Evolutionary conservation across 352 stramenopile genomes (phyloP), one percentile per base, ranked within the genome.

Genomic region (Phytophthora fragariaefolia): DNA sequence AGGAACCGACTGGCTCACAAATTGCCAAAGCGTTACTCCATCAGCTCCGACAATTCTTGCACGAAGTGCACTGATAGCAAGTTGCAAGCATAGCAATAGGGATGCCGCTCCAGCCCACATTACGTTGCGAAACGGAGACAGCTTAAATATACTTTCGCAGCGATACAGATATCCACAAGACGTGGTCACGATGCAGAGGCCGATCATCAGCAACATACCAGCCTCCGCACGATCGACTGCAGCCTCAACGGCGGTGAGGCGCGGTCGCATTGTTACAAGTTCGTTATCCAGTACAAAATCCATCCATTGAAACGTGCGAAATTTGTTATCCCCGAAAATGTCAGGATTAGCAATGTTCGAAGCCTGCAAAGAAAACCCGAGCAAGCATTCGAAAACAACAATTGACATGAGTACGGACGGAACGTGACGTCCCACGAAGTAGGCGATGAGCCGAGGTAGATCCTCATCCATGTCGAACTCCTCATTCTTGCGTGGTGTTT

Each of bases 401-500:
- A 93, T 89, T 2, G 74, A 73, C 6, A 85, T 27, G 7, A 94
- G 38, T 8, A 75, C 77, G 0, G 87, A 90, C 30, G 87, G 85
- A 10, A 94, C 62, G 61, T 93, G 85, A 6, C 87, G 81, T 9
- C 80, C 52, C n/a, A 90, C 47, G 69, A 94, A 94, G 51, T 96
- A 96, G 13, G 58, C 66, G 0, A 79, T 40, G 36, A 94, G 69
- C 1, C 85, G 74, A 15, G 82, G 71, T 2, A 92, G 60, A 50
- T 93, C 80, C 26, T 91, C 83, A 7, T 77, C 43, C 27, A 88
- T 72, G 24, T 87, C 82, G 12, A 90, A 71, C 15, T 80, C 66
- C 64, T 94, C 86, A 62, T 96, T 96, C 72, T 96, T 96, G 57
- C 80, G 82, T 51, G 88, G 88, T 3, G 88, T 96, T 23, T 83